A percentile compares a stretch with the other conserved stretches of the same genome.
phyloP scores from a whole-genome alignment of 495 filamentous ascomycete genomes.

The Lineolata rhizophorae region DNA sequence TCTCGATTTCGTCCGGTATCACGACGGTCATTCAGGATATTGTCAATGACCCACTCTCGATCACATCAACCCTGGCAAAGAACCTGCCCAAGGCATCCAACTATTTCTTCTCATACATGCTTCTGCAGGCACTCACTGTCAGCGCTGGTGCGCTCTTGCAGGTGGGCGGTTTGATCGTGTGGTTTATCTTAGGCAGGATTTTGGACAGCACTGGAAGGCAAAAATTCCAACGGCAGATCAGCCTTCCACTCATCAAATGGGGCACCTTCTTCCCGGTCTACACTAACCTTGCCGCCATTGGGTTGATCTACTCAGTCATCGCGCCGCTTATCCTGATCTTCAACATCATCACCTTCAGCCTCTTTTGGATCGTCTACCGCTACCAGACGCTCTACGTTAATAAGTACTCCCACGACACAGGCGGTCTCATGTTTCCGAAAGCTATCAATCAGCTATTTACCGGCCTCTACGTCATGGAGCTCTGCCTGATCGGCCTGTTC shows the following conservation, averaged over 20 bases:
- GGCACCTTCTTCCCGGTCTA: slow-evolving; percentile 89
- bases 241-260: slow-evolving; percentile 62
- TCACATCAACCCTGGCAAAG: slow-evolving; percentile 43
- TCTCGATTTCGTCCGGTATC: slow-evolving; percentile 69
- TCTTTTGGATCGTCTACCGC: slow-evolving; percentile 91
- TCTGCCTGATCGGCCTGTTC: slow-evolving; percentile 79
- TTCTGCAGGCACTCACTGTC: slow-evolving; percentile 76
- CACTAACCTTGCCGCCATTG: slow-evolving; percentile 83
- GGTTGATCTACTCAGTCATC: slow-evolving; percentile 76
- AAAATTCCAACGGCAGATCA: slow-evolving; percentile 72
- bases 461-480: slow-evolving; percentile 85
- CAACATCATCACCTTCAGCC: slow-evolving; percentile 77
- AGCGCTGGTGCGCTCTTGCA: slow-evolving; percentile 86
- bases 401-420: slow-evolving; percentile 78
- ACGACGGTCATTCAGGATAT: slow-evolving; percentile 42
- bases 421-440: slow-evolving; percentile 75
- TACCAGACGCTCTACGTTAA: slow-evolving; percentile 95
- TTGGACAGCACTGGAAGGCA: slow-evolving; percentile 72
- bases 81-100: slow-evolving; percentile 80
- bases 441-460: slow-evolving; percentile 95
- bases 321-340: slow-evolving; percentile 83
- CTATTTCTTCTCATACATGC: slow-evolving; percentile 97
- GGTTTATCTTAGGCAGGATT: slow-evolving; percentile 59
- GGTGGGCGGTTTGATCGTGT: slow-evolving; percentile 48
- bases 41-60: slow-evolving; percentile 27